phyloP scores from a whole-genome alignment of 1,284 basidiomycete species.

The Malassezia globosa region DNA sequence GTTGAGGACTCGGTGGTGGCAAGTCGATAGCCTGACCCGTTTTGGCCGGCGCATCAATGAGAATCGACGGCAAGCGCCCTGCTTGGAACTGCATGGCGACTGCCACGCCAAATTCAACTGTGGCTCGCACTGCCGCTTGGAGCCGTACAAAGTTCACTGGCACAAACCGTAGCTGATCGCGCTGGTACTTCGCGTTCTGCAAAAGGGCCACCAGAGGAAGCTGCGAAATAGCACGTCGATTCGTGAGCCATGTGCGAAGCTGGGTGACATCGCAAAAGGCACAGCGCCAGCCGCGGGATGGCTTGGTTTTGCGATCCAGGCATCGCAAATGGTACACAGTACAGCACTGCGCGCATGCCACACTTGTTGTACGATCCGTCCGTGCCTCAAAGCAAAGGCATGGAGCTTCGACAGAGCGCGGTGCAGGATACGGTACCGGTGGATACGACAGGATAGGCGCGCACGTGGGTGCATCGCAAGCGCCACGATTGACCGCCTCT shows the following conservation, averaged over 20 bases:
- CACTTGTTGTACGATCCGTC: constrained; percentile 1
- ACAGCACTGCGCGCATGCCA: constrained; percentile 26
- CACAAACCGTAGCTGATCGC: constrained; percentile 18
- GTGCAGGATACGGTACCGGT: constrained; percentile 3
- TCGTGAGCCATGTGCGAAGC: constrained; percentile 10
- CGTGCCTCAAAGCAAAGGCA: constrained; percentile 28
- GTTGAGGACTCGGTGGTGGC: constrained; percentile 1
- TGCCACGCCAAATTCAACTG: constrained; percentile 18
- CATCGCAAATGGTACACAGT: constrained; percentile 30
- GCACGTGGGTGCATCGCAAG: constrained; percentile 1
- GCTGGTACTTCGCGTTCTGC: constrained; percentile 22
- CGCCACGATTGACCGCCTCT: not conserved
- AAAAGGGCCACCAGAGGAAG: constrained; percentile 29
- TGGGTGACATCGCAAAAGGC: constrained; percentile 26
- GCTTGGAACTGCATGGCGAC: constrained; percentile 15
- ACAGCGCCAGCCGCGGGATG: constrained; percentile 22
- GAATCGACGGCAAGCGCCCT: constrained; percentile 1
- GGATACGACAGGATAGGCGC: constrained; percentile 1
- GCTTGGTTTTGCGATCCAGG: constrained; percentile 23
- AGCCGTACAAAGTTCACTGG: constrained; percentile 10
- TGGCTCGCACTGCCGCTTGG: constrained; percentile 15
- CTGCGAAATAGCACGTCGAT: constrained; percentile 19
- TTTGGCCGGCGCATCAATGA: not conserved
- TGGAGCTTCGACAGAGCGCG: constrained; percentile 10
- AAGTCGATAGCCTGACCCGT: not conserved